Evolutionary conservation across 768 basidiomycete genomes (phyloP).

Genomic region (Podaxis carcinomalis): DNA sequence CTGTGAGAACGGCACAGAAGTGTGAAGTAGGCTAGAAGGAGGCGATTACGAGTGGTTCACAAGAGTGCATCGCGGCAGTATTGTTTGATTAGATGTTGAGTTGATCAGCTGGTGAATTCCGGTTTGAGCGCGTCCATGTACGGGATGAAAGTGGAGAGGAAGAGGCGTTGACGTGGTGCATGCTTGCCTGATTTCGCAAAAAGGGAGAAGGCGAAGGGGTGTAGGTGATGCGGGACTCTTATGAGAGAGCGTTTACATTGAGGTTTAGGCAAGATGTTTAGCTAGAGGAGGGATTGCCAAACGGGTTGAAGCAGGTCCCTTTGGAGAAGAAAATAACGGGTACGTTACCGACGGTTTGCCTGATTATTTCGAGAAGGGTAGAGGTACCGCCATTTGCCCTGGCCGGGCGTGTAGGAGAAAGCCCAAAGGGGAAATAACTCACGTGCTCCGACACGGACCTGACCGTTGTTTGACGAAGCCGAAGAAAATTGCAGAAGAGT

Average conservation of each 20-base stretch:
- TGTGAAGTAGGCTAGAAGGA: neutral
- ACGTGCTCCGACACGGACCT: constrained; percentile 12
- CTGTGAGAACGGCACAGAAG: neutral
- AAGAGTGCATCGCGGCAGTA: neutral
- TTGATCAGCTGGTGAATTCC: neutral
- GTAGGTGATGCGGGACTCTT: neutral
- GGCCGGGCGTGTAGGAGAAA: constrained; percentile 1
- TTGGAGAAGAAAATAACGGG: neutral
- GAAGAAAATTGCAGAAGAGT: neutral
- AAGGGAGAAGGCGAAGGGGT: constrained; percentile 4
- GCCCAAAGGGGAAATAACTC: neutral
- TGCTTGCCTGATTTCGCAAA: neutral
- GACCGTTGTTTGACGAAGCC: neutral
- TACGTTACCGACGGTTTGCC: constrained; percentile 3
- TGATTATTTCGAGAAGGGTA: neutral
- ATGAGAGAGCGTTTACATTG: neutral
- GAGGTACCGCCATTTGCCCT: constrained; percentile 1
- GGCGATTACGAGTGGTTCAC: neutral
- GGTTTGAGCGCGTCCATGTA: neutral
- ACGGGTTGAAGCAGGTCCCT: neutral
- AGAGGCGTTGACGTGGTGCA: neutral
- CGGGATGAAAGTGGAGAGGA: neutral
- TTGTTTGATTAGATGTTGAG: neutral
- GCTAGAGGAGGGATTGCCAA: neutral
- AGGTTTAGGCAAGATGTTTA: neutral